These are phyloP conservation scores for Silene coronaria DNA, from an alignment of 179 eudicot genomes.

Conservation along the genomic window DNA sequence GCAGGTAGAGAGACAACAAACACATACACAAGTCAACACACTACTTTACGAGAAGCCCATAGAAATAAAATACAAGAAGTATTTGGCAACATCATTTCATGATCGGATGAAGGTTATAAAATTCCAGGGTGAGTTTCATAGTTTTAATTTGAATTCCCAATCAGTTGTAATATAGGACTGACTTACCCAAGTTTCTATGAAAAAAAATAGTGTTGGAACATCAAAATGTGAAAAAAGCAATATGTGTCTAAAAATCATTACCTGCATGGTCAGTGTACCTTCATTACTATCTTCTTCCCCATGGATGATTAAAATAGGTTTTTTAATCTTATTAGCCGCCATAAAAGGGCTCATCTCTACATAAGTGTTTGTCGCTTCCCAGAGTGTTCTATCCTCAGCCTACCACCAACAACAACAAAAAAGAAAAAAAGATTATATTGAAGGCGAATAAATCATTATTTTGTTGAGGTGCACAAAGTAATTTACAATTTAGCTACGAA, in stretches of 20 bases:
- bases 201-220: not conserved
- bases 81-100: not conserved
- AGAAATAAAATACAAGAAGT: not conserved
- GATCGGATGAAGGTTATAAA: not conserved
- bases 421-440: not conserved
- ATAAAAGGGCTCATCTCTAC: constrained; percentile 96
- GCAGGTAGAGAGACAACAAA: constrained; percentile 4
- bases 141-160: too few species aligned
- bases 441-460: not conserved
- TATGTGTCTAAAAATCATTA: constrained; percentile 16
- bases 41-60: not conserved
- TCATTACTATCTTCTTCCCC: constrained; percentile 96
- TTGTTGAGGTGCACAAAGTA: not conserved
- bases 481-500: not conserved
- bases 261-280: constrained; percentile 97
- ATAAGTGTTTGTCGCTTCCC: constrained; percentile 80
- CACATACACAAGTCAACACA: not conserved
- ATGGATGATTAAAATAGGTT: constrained; percentile 88
- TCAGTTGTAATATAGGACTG: not conserved
- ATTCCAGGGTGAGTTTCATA: not conserved
- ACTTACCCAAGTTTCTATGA: not conserved
- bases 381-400: constrained; percentile 94
- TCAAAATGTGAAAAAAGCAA: not conserved
- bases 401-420: constrained; percentile 21
- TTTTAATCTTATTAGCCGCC: constrained; percentile 86